phyloP scores from a whole-genome alignment of 2,329 filamentous ascomycete species.

The Fusarium udum region DNA sequence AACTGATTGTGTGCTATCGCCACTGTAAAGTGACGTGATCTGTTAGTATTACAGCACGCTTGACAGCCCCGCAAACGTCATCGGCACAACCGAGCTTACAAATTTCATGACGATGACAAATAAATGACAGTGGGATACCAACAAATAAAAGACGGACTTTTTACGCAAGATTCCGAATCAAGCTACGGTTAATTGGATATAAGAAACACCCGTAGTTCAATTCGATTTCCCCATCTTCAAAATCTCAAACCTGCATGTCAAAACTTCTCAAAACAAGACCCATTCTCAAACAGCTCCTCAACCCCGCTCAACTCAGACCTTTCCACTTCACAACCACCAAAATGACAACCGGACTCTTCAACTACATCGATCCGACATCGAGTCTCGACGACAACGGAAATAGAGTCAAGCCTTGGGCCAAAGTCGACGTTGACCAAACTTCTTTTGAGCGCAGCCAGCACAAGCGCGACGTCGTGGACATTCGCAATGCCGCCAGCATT shows the following conservation, averaged over 20 bases:
- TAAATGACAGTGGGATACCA: conserved; percentile 11
- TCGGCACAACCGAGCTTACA: conserved; percentile 8
- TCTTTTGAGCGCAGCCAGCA: conserved; percentile 33
- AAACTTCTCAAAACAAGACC: neutral
- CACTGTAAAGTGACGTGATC: neutral
- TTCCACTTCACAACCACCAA: neutral
- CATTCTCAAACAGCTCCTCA: neutral
- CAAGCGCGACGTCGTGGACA: conserved; percentile 37
- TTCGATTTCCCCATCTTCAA: neutral
- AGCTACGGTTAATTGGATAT: neutral
- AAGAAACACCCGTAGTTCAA: neutral
- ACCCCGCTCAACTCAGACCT: conserved; percentile 6
- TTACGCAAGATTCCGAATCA: conserved; percentile 12
- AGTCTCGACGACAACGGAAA: conserved; percentile 19
- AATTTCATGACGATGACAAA: conserved; percentile 23
- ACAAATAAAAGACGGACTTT: conserved; percentile 1
- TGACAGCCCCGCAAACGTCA: conserved; percentile 17
- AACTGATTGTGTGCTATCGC: neutral
- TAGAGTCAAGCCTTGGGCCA: conserved; percentile 33
- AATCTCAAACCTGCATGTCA: neutral
- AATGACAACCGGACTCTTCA: conserved; percentile 33
- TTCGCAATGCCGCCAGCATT: conserved; percentile 26
- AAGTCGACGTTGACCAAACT: conserved; percentile 38
- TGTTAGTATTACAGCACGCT: neutral
- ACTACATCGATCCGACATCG: conserved; percentile 31